Evolutionary conservation across 1,139 yeast genomes (phyloP).

Genomic region (Diutina catenulata): DNA sequence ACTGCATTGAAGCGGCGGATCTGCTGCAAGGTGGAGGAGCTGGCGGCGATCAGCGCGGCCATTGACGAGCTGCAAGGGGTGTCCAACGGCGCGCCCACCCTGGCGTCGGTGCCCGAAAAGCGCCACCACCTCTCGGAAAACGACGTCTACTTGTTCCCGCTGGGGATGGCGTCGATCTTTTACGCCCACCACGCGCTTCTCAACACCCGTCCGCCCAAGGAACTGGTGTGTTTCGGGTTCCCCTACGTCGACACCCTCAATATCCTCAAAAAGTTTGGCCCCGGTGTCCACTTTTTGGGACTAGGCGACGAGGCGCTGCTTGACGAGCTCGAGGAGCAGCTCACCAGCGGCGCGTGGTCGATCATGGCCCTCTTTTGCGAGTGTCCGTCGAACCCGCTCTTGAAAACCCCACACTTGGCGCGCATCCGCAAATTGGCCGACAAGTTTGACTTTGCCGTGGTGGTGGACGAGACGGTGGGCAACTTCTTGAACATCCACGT

Average conservation of each 20-base stretch:
- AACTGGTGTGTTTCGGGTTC: conserved; percentile 87
- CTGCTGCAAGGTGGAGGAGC: conserved; percentile 50
- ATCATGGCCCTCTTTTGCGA: conserved; percentile 74
- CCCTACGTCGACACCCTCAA: conserved; percentile 91
- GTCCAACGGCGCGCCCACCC: not conserved
- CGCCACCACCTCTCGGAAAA: conserved; percentile 31
- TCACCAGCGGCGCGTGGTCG: conserved; percentile 51
- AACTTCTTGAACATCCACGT: conserved; percentile 79
- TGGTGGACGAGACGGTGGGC: conserved; percentile 90
- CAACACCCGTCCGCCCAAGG: conserved; percentile 26
- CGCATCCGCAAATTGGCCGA: conserved; percentile 56
- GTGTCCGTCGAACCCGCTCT: conserved; percentile 85
- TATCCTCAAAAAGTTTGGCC: conserved; percentile 80
- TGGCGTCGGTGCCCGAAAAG: conserved; percentile 14
- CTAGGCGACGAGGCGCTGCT: conserved; percentile 69
- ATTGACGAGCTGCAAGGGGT: conserved; percentile 22
- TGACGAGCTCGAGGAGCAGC: conserved; percentile 46
- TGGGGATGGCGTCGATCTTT: conserved; percentile 91
- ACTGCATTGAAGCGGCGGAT: conserved; percentile 63
- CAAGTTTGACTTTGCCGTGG: conserved; percentile 61
- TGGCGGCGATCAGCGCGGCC: conserved; percentile 11
- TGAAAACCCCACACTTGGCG: conserved; percentile 68
- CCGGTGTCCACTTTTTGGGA: conserved; percentile 76
- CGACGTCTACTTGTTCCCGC: conserved; percentile 75
- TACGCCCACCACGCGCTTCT: conserved; percentile 65